A percentile compares a stretch with the other conserved stretches of the same genome.
These are phyloP conservation scores for Citrus mangshanensis DNA, from an alignment of 345 rosid species.

Conservation along the genomic window DNA sequence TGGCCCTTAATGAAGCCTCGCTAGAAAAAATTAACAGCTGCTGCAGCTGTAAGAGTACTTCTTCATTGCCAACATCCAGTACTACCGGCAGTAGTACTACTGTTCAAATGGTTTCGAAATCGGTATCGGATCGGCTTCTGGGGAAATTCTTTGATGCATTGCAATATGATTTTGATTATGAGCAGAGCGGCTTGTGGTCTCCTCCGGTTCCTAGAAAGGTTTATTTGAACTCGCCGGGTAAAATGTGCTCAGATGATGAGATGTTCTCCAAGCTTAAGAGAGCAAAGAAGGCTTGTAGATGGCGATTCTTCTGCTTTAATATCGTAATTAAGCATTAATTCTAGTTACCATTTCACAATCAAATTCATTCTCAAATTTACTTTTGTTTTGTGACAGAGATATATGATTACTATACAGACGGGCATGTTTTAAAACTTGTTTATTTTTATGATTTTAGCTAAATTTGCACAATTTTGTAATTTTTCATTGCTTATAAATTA, in stretches of 20 bases:
- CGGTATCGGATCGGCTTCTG: slow-evolving; percentile 30
- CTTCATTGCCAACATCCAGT: background rate
- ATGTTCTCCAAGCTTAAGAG: slow-evolving; percentile 11
- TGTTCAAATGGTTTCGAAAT: slow-evolving; percentile 31
- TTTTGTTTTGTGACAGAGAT: background rate
- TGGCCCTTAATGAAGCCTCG: background rate
- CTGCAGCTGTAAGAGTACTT: background rate
- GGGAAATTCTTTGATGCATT: slow-evolving; percentile 38
- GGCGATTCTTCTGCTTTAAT: slow-evolving; percentile 16
- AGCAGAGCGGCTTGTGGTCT: slow-evolving; percentile 42
- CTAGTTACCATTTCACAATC: background rate
- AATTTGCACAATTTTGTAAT: background rate
- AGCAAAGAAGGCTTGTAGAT: slow-evolving; percentile 10
- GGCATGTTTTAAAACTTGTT: background rate
- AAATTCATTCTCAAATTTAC: background rate
- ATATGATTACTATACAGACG: background rate
- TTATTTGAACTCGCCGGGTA: slow-evolving; percentile 26
- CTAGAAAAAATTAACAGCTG: background rate
- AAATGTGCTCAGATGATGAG: background rate
- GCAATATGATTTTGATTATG: slow-evolving; percentile 37
- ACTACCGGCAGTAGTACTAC: background rate
- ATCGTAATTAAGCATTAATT: background rate
- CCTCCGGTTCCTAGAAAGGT: slow-evolving; percentile 27
- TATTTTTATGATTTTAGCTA: background rate
- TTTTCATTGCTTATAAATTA: too few species aligned